A percentile compares a stretch with the other conserved stretches of the same genome.
These are phyloP conservation scores for Nicotiana noctiflora DNA, from an alignment of 257 asterid species.

Conservation along the genomic window DNA sequence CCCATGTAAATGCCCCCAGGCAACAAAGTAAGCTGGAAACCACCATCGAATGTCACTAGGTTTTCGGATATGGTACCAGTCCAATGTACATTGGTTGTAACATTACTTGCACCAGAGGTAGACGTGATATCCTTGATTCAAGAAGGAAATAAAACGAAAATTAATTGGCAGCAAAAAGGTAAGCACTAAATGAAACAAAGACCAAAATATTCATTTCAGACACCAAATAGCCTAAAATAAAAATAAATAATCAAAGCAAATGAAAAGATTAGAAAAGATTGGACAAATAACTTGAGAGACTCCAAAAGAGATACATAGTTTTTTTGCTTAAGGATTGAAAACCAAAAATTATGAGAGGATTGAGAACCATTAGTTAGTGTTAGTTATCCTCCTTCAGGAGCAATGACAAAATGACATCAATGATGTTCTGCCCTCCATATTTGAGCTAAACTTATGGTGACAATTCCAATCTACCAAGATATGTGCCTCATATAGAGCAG, in stretches of 20 bases:
- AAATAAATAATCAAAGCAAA: neutral
- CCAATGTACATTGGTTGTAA: constrained; percentile 85
- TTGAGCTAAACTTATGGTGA: neutral
- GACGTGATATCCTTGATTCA: constrained; percentile 56
- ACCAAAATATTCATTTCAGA: neutral
- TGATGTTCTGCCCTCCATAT: neutral
- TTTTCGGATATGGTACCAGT: constrained; percentile 57
- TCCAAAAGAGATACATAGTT: neutral
- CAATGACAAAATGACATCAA: neutral
- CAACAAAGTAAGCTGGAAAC: constrained; percentile 59
- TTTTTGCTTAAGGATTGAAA: neutral
- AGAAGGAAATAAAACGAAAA: neutral
- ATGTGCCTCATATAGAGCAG: neutral
- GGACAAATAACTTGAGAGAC: neutral
- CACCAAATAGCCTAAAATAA: neutral
- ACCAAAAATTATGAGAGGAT: neutral
- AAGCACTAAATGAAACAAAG: neutral
- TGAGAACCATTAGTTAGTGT: neutral
- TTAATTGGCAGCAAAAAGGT: neutral
- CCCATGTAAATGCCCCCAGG: constrained; percentile 95
- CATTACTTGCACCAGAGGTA: constrained; percentile 30
- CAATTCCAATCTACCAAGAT: neutral
- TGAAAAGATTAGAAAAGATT: neutral
- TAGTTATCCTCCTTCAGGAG: neutral
- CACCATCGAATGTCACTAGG: constrained; percentile 57